Conservation (phyloP, 2,329 filamentous ascomycete genomes). For the Fusarium chuoi region DNA sequence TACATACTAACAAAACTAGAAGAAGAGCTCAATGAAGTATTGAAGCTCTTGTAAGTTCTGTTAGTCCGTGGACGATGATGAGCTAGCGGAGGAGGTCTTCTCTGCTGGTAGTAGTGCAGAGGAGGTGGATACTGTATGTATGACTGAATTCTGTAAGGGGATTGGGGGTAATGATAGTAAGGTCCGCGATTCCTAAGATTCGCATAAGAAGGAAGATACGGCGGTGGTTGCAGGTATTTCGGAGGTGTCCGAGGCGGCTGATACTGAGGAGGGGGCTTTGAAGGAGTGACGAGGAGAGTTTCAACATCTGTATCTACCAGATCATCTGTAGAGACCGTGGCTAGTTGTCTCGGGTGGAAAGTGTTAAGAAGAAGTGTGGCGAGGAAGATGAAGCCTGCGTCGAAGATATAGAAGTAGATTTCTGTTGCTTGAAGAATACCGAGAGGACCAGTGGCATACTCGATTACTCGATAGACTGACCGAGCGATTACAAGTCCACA, state of each 20-base stretch:
- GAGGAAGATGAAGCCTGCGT: constrained; percentile 47
- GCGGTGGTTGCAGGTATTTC: background rate
- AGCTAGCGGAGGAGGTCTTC: background rate
- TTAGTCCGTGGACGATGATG: constrained; percentile 15
- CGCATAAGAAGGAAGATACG: background rate
- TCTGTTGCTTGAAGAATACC: constrained; percentile 48
- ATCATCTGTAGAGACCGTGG: background rate
- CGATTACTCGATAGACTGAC: constrained; percentile 53
- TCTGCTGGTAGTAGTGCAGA: constrained; percentile 12
- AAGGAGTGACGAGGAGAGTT: background rate
- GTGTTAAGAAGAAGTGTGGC: constrained; percentile 30
- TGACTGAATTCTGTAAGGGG: background rate
- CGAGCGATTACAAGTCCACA: constrained; percentile 51
- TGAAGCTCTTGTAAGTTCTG: constrained; percentile 17
- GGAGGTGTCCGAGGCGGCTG: background rate
- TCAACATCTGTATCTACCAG: background rate
- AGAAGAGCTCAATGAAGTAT: constrained; percentile 6
- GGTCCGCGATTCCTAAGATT: background rate
- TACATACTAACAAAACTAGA: constrained; percentile 20
- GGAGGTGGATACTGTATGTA: constrained; percentile 14
- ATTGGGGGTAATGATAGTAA: background rate
- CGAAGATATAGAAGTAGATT: constrained; percentile 49
- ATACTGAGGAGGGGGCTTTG: background rate
- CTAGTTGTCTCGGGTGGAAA: constrained; percentile 20
- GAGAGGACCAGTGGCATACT: constrained; percentile 50